phyloP scores from a whole-genome alignment of 345 rosid genomes.

The Cardamine occulta region DNA sequence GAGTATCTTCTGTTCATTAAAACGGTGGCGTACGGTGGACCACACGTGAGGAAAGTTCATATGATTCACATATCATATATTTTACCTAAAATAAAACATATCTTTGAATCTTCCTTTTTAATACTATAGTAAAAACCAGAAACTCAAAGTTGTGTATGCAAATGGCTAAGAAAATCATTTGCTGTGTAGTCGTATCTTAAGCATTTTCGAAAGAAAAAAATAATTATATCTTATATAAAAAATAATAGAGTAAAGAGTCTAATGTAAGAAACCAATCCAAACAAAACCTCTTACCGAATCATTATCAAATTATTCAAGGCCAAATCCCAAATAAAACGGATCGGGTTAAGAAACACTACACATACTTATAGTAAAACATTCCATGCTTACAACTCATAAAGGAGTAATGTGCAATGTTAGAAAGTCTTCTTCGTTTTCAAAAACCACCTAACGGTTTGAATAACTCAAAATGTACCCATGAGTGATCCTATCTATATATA shows the following conservation, averaged over 20 bases:
- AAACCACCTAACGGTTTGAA: slow-evolving; percentile 21
- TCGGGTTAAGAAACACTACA: slow-evolving; percentile 6
- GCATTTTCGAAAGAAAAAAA: too few relatives aligned
- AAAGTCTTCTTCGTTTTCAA: slow-evolving; percentile 19
- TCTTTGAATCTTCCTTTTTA: neutral
- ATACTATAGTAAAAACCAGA: neutral
- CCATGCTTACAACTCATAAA: slow-evolving; percentile 17
- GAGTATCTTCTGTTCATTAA: neutral
- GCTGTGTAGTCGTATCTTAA: too few relatives aligned
- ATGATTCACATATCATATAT: slow-evolving; percentile 25
- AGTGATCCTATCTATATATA: neutral
- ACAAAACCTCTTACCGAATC: neutral
- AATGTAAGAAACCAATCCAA: neutral
- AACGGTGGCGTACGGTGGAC: slow-evolving; percentile 28
- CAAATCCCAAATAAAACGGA: neutral
- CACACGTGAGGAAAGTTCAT: slow-evolving; percentile 24
- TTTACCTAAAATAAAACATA: neutral
- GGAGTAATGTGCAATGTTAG: slow-evolving; percentile 20
- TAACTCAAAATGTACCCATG: slow-evolving; percentile 23
- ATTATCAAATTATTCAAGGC: neutral
- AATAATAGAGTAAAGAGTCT: too few relatives aligned
- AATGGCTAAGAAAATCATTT: too few relatives aligned
- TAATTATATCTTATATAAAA: too few relatives aligned
- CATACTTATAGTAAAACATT: slow-evolving; percentile 7
- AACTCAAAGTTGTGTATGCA: neutral